Percentiles rank a stretch among this genome's conserved stretches.
Conservation (phyloP, 176 grass and related monocot genomes). For the Saccharum spontaneum region DNA sequence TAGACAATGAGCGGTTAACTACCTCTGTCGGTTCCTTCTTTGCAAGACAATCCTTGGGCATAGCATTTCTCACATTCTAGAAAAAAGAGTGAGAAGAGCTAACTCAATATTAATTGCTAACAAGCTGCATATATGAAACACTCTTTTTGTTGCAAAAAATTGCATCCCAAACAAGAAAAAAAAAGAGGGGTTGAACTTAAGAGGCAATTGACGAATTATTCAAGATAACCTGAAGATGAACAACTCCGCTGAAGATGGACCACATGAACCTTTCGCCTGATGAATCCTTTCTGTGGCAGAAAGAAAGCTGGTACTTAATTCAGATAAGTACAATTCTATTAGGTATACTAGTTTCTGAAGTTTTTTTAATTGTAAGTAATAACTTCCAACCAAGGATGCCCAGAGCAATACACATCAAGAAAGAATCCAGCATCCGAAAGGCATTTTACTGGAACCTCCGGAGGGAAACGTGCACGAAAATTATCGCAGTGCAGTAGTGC, state of each 20-base stretch:
- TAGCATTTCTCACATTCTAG: conserved; percentile 51
- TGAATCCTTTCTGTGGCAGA: conserved; percentile 47
- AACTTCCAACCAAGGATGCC: neutral
- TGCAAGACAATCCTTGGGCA: conserved; percentile 52
- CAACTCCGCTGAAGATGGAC: conserved; percentile 41
- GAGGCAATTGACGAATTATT: neutral
- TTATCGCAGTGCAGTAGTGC: conserved; percentile 70
- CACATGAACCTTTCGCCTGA: conserved; percentile 56
- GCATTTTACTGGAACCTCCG: conserved; percentile 55
- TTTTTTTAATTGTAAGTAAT: neutral
- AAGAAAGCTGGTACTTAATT: neutral
- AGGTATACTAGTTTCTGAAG: neutral
- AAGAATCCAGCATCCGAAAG: conserved; percentile 84
- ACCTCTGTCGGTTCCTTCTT: conserved; percentile 37
- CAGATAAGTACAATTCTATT: neutral
- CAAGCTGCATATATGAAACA: neutral
- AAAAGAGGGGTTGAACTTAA: too few relatives aligned
- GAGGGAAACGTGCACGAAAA: conserved; percentile 46
- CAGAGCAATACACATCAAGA: conserved; percentile 46
- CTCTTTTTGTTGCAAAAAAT: neutral
- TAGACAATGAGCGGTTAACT: neutral
- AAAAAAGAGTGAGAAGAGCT: neutral
- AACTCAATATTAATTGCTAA: neutral
- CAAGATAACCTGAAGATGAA: conserved; percentile 69
- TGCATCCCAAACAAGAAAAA: neutral